phyloP scores from a whole-genome alignment of 2,329 filamentous ascomycete genomes.

The Metarhizium sp. region DNA sequence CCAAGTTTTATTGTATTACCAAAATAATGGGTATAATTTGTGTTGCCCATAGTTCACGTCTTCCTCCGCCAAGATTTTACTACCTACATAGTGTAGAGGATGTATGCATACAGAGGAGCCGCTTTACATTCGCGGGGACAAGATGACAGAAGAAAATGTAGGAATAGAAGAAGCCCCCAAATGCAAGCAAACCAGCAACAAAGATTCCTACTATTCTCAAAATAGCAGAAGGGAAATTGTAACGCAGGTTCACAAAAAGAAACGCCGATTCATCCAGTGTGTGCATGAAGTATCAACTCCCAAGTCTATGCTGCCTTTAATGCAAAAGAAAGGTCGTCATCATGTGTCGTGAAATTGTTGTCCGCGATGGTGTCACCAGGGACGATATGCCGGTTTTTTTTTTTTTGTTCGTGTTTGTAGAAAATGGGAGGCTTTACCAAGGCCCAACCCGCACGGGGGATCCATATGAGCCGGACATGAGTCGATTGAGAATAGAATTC shows the following conservation, averaged over 20 bases:
- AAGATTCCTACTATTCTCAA: neutral
- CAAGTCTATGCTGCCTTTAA: constrained; percentile 27
- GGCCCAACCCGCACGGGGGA: constrained; percentile 53
- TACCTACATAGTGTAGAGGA: constrained; percentile 1
- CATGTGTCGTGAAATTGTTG: constrained; percentile 13
- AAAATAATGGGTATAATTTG: neutral
- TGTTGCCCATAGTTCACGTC: neutral
- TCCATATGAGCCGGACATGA: constrained; percentile 51
- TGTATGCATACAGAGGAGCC: neutral
- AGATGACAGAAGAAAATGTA: neutral
- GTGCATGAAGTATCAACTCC: constrained; percentile 18
- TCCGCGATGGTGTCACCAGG: constrained; percentile 14
- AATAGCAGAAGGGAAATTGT: neutral
- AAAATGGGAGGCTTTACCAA: constrained; percentile 31
- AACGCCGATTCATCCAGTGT: constrained; percentile 24
- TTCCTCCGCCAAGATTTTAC: neutral
- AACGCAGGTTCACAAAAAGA: constrained; percentile 2
- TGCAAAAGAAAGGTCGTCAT: constrained; percentile 24
- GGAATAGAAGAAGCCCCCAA: neutral
- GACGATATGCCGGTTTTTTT: neutral
- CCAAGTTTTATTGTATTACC: neutral
- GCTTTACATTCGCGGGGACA: neutral
- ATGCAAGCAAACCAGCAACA: neutral
- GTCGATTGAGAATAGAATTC: constrained; percentile 51
- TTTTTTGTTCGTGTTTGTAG: neutral